Evolutionary conservation across 768 basidiomycete species (phyloP).

Genomic region (Tylopilus balloui): DNA sequence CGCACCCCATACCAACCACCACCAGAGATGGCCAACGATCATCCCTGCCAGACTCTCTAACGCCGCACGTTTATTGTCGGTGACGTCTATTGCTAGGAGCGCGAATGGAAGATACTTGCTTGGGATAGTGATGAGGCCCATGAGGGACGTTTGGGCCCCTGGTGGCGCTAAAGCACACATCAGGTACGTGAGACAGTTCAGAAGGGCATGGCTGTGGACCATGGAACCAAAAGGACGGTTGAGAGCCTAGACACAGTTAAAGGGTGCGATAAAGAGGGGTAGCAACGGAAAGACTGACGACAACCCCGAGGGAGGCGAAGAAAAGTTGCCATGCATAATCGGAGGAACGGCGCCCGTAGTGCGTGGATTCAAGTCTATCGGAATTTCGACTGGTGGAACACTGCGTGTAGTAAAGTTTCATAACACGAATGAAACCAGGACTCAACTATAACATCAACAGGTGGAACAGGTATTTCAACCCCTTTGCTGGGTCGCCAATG

Average conservation of each 20-base stretch:
- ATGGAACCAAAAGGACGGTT: constrained; percentile 57
- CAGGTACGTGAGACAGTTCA: constrained; percentile 66
- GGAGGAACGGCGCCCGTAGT: constrained; percentile 56
- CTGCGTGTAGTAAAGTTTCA: neutral
- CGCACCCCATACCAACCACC: constrained; percentile 62
- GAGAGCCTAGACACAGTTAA: constrained; percentile 34
- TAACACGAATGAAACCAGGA: neutral
- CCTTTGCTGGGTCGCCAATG: constrained; percentile 18
- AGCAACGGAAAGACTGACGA: constrained; percentile 43
- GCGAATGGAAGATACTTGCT: constrained; percentile 69
- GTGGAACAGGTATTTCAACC: constrained; percentile 38
- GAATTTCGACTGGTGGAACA: constrained; percentile 52
- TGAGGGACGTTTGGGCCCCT: constrained; percentile 64
- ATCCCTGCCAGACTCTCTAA: constrained; percentile 61
- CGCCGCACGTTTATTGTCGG: constrained; percentile 65
- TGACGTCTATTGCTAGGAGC: constrained; percentile 66
- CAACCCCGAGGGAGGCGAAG: constrained; percentile 48
- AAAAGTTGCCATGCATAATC: constrained; percentile 77
- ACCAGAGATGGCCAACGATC: constrained; percentile 77
- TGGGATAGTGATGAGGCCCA: constrained; percentile 76
- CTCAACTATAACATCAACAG: constrained; percentile 42
- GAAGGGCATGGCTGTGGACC: constrained; percentile 60
- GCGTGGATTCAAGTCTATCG: constrained; percentile 57
- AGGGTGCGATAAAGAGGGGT: neutral
- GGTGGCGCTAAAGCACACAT: constrained; percentile 61